Evolutionary conservation across 306 rosid species (phyloP).

Genomic region (Senna siamea): DNA sequence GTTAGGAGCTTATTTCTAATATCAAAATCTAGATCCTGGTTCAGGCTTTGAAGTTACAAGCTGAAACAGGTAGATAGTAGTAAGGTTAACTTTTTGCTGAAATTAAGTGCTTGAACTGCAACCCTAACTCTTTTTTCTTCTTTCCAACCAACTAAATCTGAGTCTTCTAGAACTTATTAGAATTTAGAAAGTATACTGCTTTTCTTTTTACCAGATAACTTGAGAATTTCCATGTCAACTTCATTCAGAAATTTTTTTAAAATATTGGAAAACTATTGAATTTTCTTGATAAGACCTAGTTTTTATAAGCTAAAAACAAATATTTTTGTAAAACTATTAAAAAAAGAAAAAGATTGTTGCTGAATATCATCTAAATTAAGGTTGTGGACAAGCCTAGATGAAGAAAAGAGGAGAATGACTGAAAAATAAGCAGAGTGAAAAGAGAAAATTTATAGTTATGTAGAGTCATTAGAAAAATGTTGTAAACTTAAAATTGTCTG

Average conservation of each 20-base stretch:
- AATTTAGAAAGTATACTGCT: background rate
- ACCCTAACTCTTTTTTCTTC: background rate
- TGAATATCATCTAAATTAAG: background rate
- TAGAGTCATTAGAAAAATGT: background rate
- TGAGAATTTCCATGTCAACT: background rate
- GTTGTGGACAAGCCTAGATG: background rate
- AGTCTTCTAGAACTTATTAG: background rate
- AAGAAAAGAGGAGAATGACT: background rate
- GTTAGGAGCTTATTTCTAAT: slow-evolving; percentile 24
- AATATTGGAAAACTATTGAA: background rate
- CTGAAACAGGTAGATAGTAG: slow-evolving; percentile 6
- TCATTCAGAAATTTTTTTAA: background rate
- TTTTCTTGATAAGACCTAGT: background rate
- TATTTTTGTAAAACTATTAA: too few species aligned
- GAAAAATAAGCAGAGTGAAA: background rate
- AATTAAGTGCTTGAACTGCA: slow-evolving; percentile 24
- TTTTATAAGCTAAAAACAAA: background rate
- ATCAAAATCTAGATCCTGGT: slow-evolving; percentile 1
- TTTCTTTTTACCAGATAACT: background rate
- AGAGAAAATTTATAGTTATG: background rate
- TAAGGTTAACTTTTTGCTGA: background rate
- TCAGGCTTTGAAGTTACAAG: slow-evolving; percentile 19
- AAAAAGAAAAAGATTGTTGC: background rate
- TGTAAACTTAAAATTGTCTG: too few species aligned
- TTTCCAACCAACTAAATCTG: slow-evolving; percentile 15